Evolutionary conservation across 2,329 filamentous ascomycete species (phyloP), one percentile per base, ranked within the genome.

Genomic region (Purpureocillium takamizusanense): DNA sequence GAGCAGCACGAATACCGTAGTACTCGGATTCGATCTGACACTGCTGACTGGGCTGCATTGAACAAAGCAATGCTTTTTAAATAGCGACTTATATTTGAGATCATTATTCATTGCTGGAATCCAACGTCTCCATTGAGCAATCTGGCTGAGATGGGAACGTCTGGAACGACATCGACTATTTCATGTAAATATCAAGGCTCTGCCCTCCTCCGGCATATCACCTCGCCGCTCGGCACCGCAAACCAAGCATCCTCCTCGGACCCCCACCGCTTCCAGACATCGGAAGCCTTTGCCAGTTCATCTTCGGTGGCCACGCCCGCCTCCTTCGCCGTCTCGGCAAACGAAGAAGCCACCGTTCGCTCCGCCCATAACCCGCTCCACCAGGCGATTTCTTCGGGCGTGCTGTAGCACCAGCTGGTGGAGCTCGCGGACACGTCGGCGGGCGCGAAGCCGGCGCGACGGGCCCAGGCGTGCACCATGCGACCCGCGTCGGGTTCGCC

Each of bases 331-430:
- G 29, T 44, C 36, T 37, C 42, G 21, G 23, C 47, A 46, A 43
- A 51, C 30, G 21, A 41, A 35, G 42, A 48, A 3, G 45, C 46
- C 25, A 48, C 39, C 9, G 40, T 46, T 12, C 46, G 36, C 44
- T 47, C 45, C 2, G 47, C 42, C 48, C 46, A 49, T 27, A 47
- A 18, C 2, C 45, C 49, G 16, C 48, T 46, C 49, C 48, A 51
- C 44, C 45, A 51, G 1, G 33, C 36, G 14, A 47, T 18, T 35
- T 51, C 46, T 11, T 45, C 45, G 13, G 34, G 17, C 4, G 46
- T 44, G 42, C 37, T 46, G 33, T 46, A 51, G 40, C 49, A 51
- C 49, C 49, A 51, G 4, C 42, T 43, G 36, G 41, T 47, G 9
- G 45, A 42, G n/a, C 43, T 40, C 33, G 35, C 38, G 14, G 39